Percentiles rank a stretch among this genome's conserved stretches.
These are phyloP conservation scores for Urtica urens DNA, from an alignment of 306 rosid genomes.

Conservation along the genomic window DNA sequence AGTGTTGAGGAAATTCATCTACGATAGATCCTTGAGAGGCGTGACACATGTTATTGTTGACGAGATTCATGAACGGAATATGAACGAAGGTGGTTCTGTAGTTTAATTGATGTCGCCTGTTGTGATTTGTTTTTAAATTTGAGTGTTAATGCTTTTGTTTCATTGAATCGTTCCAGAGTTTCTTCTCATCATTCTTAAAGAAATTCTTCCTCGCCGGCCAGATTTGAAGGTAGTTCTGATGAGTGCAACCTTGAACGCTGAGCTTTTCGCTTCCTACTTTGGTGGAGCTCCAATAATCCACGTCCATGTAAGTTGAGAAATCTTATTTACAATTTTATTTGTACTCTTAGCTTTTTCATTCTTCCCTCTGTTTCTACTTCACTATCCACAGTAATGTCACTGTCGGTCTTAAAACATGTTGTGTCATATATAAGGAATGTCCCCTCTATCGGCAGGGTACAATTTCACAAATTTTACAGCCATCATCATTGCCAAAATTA, in stretches of 20 bases:
- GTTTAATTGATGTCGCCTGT: not conserved
- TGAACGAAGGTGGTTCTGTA: conserved; percentile 83
- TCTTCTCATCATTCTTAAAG: conserved; percentile 42
- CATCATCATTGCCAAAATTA: too few species aligned
- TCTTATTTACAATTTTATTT: not conserved
- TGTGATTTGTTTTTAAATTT: conserved; percentile 11
- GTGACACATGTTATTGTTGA: conserved; percentile 89
- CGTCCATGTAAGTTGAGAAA: conserved; percentile 31
- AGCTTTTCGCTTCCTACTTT: conserved; percentile 38
- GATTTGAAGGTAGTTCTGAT: conserved; percentile 37
- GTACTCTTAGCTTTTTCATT: too few species aligned
- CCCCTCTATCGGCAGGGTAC: too few species aligned
- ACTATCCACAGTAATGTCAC: too few species aligned
- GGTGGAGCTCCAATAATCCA: conserved; percentile 36
- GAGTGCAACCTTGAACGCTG: conserved; percentile 41
- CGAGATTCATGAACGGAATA: conserved; percentile 98
- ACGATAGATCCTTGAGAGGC: conserved; percentile 74
- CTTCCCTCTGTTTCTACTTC: not conserved
- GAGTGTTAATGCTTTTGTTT: conserved; percentile 10
- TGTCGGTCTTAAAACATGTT: too few species aligned
- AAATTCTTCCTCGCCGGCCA: conserved; percentile 38
- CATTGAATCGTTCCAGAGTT: conserved; percentile 27
- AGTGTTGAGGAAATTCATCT: conserved; percentile 75
- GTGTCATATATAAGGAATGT: too few species aligned
- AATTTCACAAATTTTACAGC: too few species aligned